Conservation (phyloP, 2,329 filamentous ascomycete species). For the Stachybotrys elegans region DNA sequence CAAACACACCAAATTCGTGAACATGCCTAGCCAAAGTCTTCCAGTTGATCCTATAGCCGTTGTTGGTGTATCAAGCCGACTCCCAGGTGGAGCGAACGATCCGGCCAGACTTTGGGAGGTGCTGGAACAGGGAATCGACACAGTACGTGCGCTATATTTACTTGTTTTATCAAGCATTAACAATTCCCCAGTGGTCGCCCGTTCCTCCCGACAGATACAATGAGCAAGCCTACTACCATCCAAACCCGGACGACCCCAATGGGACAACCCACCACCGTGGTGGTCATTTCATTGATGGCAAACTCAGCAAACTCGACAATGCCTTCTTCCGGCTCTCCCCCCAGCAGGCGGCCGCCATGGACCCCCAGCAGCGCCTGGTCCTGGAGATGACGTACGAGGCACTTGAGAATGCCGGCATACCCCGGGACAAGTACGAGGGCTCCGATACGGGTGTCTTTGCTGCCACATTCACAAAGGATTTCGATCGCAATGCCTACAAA, state of each 20-base stretch:
- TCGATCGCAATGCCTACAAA: conserved; percentile 36
- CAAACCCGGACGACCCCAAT: conserved; percentile 26
- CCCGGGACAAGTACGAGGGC: conserved; percentile 36
- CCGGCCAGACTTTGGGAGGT: no score
- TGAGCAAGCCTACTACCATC: conserved; percentile 27
- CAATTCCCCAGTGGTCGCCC: conserved; percentile 4
- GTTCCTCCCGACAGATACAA: conserved; percentile 6
- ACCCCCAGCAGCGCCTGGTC: conserved; percentile 46
- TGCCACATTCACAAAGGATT: conserved; percentile 39
- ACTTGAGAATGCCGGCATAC: conserved; percentile 43
- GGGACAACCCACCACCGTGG: conserved; percentile 23
- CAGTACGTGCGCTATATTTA: no score
- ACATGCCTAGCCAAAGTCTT: no score
- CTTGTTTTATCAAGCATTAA: no score
- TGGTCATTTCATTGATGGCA: conserved; percentile 34
- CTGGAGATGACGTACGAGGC: conserved; percentile 48
- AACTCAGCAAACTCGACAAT: conserved; percentile 39
- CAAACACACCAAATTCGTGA: no score
- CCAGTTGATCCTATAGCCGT: no score
- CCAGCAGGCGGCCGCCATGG: conserved; percentile 31
- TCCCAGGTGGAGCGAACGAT: no score
- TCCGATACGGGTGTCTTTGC: conserved; percentile 42
- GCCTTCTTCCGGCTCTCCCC: conserved; percentile 43
- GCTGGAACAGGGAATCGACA: no score
- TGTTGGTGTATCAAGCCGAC: no score